A percentile compares a stretch with the other conserved stretches of the same genome.
phyloP scores from a whole-genome alignment of 2,329 filamentous ascomycete species.

The Ophiostoma sp. region DNA sequence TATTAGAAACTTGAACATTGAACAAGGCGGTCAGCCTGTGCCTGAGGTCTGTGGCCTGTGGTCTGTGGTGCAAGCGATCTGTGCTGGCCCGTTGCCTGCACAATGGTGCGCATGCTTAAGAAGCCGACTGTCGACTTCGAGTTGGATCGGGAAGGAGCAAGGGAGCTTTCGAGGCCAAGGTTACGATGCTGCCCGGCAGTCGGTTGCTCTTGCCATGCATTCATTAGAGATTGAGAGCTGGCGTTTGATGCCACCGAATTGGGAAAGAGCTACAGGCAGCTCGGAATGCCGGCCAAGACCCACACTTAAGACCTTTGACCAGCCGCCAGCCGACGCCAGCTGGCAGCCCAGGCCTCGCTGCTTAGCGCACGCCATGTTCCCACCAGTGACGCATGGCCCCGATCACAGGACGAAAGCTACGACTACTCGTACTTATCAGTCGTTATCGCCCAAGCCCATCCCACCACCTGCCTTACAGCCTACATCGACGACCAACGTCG shows the following conservation, averaged over 20 bases:
- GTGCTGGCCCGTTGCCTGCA: not conserved
- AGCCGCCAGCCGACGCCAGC: conserved; percentile 12
- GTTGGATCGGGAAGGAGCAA: not conserved
- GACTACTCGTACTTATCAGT: conserved; percentile 2
- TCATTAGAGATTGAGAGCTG: not conserved
- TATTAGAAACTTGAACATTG: not conserved
- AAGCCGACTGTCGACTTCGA: not conserved
- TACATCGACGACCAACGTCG: not conserved
- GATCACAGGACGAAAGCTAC: not conserved
- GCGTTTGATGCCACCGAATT: not conserved
- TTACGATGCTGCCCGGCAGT: not conserved
- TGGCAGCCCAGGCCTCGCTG: not conserved
- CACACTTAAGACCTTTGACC: not conserved
- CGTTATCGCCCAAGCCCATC: conserved; percentile 1
- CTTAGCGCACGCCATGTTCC: not conserved
- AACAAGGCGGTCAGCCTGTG: not conserved
- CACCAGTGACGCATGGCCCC: conserved; percentile 9
- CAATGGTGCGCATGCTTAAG: conserved; percentile 2
- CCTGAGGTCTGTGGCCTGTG: too few species aligned
- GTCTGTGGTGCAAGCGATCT: not conserved
- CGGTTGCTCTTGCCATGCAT: not conserved
- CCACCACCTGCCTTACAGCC: conserved; percentile 10
- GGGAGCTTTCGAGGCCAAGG: not conserved
- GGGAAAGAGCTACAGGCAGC: not conserved
- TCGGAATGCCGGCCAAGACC: not conserved